phyloP scores from a whole-genome alignment of 2,329 filamentous ascomycete genomes.

The Verticillium zaregamsianum region DNA sequence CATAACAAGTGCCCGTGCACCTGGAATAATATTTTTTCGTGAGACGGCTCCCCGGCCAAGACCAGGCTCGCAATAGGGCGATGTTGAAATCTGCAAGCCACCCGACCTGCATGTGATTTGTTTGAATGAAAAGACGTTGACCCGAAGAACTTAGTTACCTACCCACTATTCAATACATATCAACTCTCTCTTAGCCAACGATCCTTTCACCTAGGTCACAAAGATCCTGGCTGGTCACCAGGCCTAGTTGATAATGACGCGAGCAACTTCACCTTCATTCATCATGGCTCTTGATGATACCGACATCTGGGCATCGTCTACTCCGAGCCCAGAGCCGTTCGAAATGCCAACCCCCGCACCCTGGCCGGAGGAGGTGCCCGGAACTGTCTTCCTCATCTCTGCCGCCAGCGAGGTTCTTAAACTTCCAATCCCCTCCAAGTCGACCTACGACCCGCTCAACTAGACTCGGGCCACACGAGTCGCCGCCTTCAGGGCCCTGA shows the following conservation, averaged over 20 bases:
- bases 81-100: neutral
- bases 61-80: neutral
- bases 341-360: neutral
- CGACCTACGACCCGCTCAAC: slow-evolving; percentile 22
- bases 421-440: slow-evolving; percentile 26
- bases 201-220: neutral
- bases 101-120: neutral
- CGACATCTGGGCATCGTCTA: neutral
- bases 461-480: slow-evolving; percentile 18
- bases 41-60: neutral
- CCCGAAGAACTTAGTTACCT: neutral
- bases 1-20: neutral
- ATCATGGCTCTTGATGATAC: neutral
- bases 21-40: neutral
- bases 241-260: neutral
- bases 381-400: slow-evolving; percentile 26
- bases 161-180: neutral
- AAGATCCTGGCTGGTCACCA: neutral
- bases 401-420: slow-evolving; percentile 22
- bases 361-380: slow-evolving; percentile 12
- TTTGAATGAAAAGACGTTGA: neutral
- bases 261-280: neutral
- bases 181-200: neutral
- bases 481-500: slow-evolving; percentile 12
- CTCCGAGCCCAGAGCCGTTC: neutral